phyloP scores from a whole-genome alignment of 805 yeast species.

The Barnettozyma populi region DNA sequence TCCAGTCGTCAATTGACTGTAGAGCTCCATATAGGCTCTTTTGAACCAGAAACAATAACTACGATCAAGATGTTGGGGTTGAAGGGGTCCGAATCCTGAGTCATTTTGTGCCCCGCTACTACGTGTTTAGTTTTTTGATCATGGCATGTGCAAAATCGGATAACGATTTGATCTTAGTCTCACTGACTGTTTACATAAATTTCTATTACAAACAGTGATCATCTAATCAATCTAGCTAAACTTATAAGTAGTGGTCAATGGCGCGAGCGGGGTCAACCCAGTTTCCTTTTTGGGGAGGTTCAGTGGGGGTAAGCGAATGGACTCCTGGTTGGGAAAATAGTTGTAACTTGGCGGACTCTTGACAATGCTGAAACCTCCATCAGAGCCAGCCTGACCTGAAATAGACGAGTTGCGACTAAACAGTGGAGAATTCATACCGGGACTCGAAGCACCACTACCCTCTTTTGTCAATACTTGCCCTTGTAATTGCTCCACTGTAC shows the following conservation, averaged over 20 bases:
- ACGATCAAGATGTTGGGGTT: neutral
- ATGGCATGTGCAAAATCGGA: too few species aligned
- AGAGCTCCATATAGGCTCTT: too few species aligned
- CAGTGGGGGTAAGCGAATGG: neutral
- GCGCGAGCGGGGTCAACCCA: neutral
- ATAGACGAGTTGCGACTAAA: slow-evolving; percentile 5
- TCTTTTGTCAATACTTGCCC: neutral
- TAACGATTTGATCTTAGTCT: too few species aligned
- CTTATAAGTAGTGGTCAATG: neutral
- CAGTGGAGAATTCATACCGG: slow-evolving; percentile 2
- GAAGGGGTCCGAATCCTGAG: neutral
- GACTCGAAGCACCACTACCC: neutral
- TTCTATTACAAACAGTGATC: neutral
- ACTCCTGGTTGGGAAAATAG: neutral
- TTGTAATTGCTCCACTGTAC: neutral
- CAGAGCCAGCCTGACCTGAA: neutral
- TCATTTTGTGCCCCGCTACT: neutral
- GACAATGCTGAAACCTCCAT: slow-evolving; percentile 2
- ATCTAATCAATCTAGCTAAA: neutral
- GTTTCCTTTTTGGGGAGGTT: neutral
- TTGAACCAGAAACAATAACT: too few species aligned
- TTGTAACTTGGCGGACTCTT: slow-evolving; percentile 5
- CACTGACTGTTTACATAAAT: too few species aligned
- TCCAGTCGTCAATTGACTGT: too few species aligned
- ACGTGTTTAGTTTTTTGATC: neutral